These are phyloP conservation scores for Yarrowia divulgata DNA, from an alignment of 805 yeast species.

Conservation along the genomic window DNA sequence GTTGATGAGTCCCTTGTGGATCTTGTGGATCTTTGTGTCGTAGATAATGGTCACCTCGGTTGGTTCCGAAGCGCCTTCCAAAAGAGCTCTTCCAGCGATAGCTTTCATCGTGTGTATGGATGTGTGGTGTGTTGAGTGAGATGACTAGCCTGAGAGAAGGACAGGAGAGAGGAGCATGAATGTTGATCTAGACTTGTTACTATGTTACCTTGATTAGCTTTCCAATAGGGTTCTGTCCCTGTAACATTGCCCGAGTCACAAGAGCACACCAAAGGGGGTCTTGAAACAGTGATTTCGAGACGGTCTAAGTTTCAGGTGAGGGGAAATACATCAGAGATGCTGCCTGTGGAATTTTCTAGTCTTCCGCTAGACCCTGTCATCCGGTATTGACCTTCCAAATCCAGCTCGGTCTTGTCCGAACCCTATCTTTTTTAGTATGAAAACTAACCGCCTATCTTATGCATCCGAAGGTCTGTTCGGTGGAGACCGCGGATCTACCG, in stretches of 20 bases:
- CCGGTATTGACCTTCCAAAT: neutral
- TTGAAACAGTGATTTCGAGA: neutral
- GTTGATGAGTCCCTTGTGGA: conserved; percentile 5
- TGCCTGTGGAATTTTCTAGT: neutral
- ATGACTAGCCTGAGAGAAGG: neutral
- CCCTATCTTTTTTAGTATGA: neutral
- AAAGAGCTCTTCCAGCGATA: conserved; percentile 24
- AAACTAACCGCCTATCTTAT: conserved; percentile 24
- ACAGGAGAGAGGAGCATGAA: neutral
- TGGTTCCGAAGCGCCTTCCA: conserved; percentile 32
- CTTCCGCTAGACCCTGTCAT: neutral
- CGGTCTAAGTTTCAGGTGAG: neutral
- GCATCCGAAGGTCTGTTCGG: neutral
- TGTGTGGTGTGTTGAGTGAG: neutral
- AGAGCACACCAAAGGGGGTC: neutral
- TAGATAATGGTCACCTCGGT: conserved; percentile 20
- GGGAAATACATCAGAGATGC: neutral
- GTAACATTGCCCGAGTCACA: neutral
- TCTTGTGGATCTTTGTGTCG: conserved; percentile 20
- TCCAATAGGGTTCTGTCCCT: neutral
- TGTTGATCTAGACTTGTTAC: conserved; percentile 8
- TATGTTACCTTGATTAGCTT: conserved; percentile 2
- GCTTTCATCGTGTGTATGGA: conserved; percentile 20
- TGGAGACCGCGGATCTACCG: neutral
- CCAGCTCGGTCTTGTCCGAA: neutral